phyloP scores from a whole-genome alignment of 179 eudicot species.

The Silene coronaria region DNA sequence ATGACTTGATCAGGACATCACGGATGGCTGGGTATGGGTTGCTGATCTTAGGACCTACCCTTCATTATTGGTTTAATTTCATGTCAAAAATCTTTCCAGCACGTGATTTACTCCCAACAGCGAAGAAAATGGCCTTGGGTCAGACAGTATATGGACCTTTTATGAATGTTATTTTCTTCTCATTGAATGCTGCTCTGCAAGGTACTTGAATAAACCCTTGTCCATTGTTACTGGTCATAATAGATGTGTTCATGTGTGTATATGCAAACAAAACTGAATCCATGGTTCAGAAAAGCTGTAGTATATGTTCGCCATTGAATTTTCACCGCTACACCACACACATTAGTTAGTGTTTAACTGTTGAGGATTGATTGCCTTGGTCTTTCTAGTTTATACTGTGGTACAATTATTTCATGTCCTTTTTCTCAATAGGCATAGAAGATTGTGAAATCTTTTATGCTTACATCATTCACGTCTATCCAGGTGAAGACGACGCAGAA shows the following conservation, averaged over 20 bases:
- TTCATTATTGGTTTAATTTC: constrained; percentile 87
- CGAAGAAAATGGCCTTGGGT: constrained; percentile 71
- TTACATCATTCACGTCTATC: neutral
- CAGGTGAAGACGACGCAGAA: constrained; percentile 64
- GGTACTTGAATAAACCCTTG: constrained; percentile 32
- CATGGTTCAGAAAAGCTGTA: too few species aligned
- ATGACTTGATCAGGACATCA: constrained; percentile 57
- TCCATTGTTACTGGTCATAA: too few species aligned
- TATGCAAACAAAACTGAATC: too few species aligned
- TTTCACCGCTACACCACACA: too few species aligned
- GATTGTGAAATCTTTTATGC: neutral
- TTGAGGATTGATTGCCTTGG: neutral
- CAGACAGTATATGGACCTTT: constrained; percentile 75
- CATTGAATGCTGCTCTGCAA: constrained; percentile 72
- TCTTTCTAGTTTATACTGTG: neutral
- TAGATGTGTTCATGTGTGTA: too few species aligned
- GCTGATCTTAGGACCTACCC: constrained; percentile 72
- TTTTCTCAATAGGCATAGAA: neutral
- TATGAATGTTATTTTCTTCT: constrained; percentile 73
- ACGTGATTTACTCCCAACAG: constrained; percentile 52
- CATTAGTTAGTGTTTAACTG: too few species aligned
- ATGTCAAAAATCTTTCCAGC: constrained; percentile 58
- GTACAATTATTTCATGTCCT: neutral
- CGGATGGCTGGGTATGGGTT: constrained; percentile 86
- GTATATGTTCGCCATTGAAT: too few species aligned